Conservation (phyloP, 169 alveolate species). For the Cryptosporidium bovis region DNA sequence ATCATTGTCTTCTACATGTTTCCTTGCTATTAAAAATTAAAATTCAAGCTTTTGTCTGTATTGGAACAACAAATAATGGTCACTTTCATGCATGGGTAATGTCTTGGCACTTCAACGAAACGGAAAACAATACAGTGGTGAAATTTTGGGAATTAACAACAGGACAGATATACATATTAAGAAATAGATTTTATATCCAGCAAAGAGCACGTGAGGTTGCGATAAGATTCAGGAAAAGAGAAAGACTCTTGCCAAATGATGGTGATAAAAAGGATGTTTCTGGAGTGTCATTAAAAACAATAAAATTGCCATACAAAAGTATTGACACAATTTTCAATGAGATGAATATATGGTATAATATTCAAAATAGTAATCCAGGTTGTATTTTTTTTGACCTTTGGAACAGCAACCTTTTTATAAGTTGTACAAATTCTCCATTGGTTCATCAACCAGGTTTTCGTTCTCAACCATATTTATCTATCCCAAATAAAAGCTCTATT, state of each 20-base stretch:
- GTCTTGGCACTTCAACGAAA: constrained; percentile 76
- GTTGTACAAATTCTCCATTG: constrained; percentile 74
- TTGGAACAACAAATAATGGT: constrained; percentile 81
- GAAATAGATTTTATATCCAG: constrained; percentile 75
- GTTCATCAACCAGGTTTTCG: constrained; percentile 55
- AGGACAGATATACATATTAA: constrained; percentile 79
- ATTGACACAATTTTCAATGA: constrained; percentile 83
- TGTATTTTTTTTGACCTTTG: constrained; percentile 81
- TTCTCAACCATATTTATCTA: constrained; percentile 45
- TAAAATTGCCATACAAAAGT: constrained; percentile 81
- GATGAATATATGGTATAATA: constrained; percentile 82
- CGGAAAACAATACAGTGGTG: constrained; percentile 75
- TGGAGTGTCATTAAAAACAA: constrained; percentile 74
- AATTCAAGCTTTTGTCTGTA: constrained; percentile 83
- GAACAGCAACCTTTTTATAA: constrained; percentile 79
- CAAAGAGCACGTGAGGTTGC: constrained; percentile 72
- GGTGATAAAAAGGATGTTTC: constrained; percentile 57
- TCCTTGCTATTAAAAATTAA: constrained; percentile 80
- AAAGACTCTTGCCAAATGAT: constrained; percentile 33
- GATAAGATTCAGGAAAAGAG: constrained; percentile 58
- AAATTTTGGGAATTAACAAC: constrained; percentile 85
- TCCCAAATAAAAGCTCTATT: constrained; percentile 7
- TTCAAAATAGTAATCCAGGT: constrained; percentile 80
- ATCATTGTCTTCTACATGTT: constrained; percentile 82
- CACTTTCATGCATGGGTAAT: constrained; percentile 83